Base-by-base conservation (phyloP, 148 eudicot species). In the Chenopodium quinoa region DNA sequence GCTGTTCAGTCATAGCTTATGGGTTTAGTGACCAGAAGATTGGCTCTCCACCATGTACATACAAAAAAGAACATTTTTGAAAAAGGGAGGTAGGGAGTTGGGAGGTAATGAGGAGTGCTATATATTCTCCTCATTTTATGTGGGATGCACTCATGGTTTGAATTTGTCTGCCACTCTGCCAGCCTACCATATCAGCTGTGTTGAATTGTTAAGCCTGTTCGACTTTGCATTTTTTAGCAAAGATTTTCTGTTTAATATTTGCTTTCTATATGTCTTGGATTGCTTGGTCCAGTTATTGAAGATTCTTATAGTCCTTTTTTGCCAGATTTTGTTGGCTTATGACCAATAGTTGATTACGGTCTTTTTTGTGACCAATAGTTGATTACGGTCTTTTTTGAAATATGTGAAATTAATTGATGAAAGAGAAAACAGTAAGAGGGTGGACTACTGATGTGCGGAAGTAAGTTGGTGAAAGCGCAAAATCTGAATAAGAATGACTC, bases 81-180 rank as follows among this genome's bases (percentile, higher is more conserved):
- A 46, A 46, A 46, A 2, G 75, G 31, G 31, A 44, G 56, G 31
- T 69, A 32, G 72, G 7, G 34, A 75, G 66, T 19, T 37, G n/a
- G 22, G 25, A 76, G 1, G 5, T 7, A 60, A 76, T 77, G 70
- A 11, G 40, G 48, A 37, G 68, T 14, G 64, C 70, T 46, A 65
- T 13, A 37, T 77, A 17, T 40, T 76, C 37, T 64, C 68, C 11
- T 20, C 71, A 14, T 17, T 12, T 23, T 64, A 65, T 64, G 19
- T 77, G 71, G 70, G 37, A 62, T 0, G 71, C 72, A 44, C 71
- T 77, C 34, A 25, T 77, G 32, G 34, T 77, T 77, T 19, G 34
- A 77, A 46, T 27, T 58, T 63, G 71, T 77, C n/a, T 77, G 79
- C 67, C 78, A 32, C 56, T 77, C n/a, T 77, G 79, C 68, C 78